Evolutionary conservation across 176 grass and related monocot species (phyloP), one percentile per base, ranked within the genome.

Genomic region (Melocanna baccifera): DNA sequence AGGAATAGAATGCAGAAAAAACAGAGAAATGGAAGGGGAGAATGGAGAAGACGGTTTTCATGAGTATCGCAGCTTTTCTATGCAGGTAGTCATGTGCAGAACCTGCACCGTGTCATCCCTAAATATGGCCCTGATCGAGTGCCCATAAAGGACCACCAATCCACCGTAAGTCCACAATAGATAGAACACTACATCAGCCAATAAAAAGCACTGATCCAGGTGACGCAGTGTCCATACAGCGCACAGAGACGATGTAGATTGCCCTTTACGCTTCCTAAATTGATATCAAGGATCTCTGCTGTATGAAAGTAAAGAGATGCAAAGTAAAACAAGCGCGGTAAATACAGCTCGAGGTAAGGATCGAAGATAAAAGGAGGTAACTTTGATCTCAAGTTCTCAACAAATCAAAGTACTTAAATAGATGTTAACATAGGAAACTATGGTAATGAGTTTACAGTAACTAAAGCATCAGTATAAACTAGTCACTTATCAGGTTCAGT

Each of bases 11-110:
- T 46, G 46, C 43, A 76, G n/a, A 10, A 78, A 32, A 66, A 19
- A 12, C 23, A 46, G 72, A 12, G 7, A 79, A 37, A 16, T 56
- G 30, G 6, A 40, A n/a, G 66, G 15, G 79, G 13, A 12, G 3
- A 7, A 18, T 18, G 7, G 56, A 79, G 29, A 79, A 5, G 66
- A 50, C 29, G 14, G 22, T 52, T 48, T 79, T 67, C n/a, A 61
- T 46, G 61, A 79, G 73, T 52, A 59, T 36, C 23, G 39, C 74
- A 79, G 59, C 48, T 73, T 78, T 90, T 75, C 28, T 26, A 57
- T 78, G 46, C 74, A 74, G 80, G 67, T 26, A 58, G 56, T 67
- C 61, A 84, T 56, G 72, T 52, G 75, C 40, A 83, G 46, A 87
- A 69, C 48, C 58, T 76, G 83, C 42, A 62, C 25, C 37, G 64